Base-by-base conservation (phyloP, 1,284 basidiomycete species). In the Ustilago lituana region DNA sequence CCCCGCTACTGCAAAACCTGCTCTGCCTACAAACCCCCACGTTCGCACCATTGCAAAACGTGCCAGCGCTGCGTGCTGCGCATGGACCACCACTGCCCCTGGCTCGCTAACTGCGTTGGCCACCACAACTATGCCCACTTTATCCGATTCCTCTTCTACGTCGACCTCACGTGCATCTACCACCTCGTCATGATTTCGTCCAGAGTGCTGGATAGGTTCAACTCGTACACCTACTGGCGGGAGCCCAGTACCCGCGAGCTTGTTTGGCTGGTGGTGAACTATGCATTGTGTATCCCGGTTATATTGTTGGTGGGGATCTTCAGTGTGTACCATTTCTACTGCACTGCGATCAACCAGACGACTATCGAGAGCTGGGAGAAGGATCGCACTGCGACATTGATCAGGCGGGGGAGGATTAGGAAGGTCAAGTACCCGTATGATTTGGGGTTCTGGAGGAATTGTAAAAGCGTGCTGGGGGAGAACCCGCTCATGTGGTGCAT, bases 341-440 rank as follows among this genome's bases (percentile, higher is more conserved):
- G 88, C 45, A 83, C 95, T n/a, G 76, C 86, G 11, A 86, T 86
- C 19, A 98, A 98, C 81, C 90, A 90, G 11, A 98, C 95, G 0
- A 98, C 95, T 0, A 96, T 98, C 56, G 95, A 98, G 84, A 89
- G 91, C 1, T 96, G 93, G 92, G 96, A 98, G 82, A 97, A 97
- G 84, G 94, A 98, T 79, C 93, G 91, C 82, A 92, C 89, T 0
- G 90, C 92, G 5, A 91, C 89, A 0, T 86, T 98, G 73, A 88
- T 93, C 40, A 87, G 91, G 12, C 85, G 90, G 59, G 95, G 94
- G 1, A 91, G 91, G 83, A 90, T 98, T 63, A 32, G 61, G 14
- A 71, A 92, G 89, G 85, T 95, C 79, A 92, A 91, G 81, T 98
- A 94, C 79, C 95, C 95, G 48, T 98, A 97, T 52, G 68, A 95